These are phyloP conservation scores for Serendipita sp. DNA, from an alignment of 768 basidiomycete species.

Conservation along the genomic window DNA sequence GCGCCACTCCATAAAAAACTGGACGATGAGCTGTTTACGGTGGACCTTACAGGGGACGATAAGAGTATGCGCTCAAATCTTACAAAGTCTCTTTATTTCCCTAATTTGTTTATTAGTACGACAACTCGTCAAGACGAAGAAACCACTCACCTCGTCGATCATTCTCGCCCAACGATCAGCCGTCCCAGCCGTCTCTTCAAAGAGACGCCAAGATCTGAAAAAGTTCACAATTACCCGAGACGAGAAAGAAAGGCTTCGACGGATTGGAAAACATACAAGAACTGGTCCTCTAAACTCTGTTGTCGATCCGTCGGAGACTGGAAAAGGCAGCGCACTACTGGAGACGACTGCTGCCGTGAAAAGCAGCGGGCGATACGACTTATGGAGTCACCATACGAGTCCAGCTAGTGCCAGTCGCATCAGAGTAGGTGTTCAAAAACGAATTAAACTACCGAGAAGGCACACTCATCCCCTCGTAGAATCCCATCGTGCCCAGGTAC, in stretches of 20 bases:
- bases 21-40: constrained; percentile 60
- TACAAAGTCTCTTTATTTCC: neutral
- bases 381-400: constrained; percentile 26
- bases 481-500: constrained; percentile 24
- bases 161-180: constrained; percentile 78
- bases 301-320: constrained; percentile 47
- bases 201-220: constrained; percentile 21
- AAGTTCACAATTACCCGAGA: constrained; percentile 25
- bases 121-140: constrained; percentile 20
- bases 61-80: constrained; percentile 30
- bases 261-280: constrained; percentile 57
- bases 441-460: too few relatives aligned
- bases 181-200: constrained; percentile 65
- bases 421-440: too few relatives aligned
- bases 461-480: neutral
- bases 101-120: constrained; percentile 32
- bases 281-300: constrained; percentile 60
- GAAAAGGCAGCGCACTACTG: constrained; percentile 22
- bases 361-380: constrained; percentile 18
- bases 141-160: constrained; percentile 50
- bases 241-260: constrained; percentile 60
- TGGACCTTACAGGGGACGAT: constrained; percentile 70
- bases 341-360: constrained; percentile 35
- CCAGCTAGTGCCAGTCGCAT: too few relatives aligned
- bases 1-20: constrained; percentile 47